Evolutionary conservation across 495 filamentous ascomycete species (phyloP), one percentile per base, ranked within the genome.

Genomic region (Apodospora peruviana): DNA sequence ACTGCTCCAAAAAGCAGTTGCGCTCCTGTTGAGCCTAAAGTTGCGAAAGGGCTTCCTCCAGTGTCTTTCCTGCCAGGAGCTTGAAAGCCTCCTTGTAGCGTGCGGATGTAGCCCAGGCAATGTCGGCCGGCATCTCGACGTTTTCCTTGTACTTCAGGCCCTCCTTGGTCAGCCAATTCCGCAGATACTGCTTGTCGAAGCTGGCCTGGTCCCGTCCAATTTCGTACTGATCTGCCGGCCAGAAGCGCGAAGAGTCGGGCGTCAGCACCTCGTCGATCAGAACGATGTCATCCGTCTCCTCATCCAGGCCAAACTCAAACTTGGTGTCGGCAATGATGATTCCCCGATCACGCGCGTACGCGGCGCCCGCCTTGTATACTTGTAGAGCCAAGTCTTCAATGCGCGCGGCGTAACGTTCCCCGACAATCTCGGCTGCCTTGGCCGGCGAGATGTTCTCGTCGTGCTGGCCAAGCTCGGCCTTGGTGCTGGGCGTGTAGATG

Each of bases 191-290:
- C 78, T 98, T 97, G 62, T 97, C 91, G 45, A 71, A 91, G 67
- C 86, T 91, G 45, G 81, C 73, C 72, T 95, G 90, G 18, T 85
- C 75, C 29, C 73, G 72, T 0, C 91, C 91, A 24, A 83, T 66
- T 56, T 79, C 77, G 56, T 95, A 96, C 8, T 71, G 71, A 20
- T 80, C 83, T 53, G 77, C 79, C 4, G 81, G 83, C 93, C 93
- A 98, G 76, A 96, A 96, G 9, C 93, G 82, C 11, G 85, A 90
- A 37, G 82, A 87, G 61, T 93, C 88, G 16, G 83, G 66, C 24
- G 91, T 97, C 36, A 97, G 72, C 14, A 96, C 90, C 66, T 98
- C 93, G 61, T 98, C 93, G 4, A 93, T 81, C 16, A 96, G 72
- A 16, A 95, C 84, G 5, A 98, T 76, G 57, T 88, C 83, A 49